These are phyloP conservation scores for Novymonas esmeraldas DNA, from an alignment of 208 protist genomes.

Conservation along the genomic window DNA sequence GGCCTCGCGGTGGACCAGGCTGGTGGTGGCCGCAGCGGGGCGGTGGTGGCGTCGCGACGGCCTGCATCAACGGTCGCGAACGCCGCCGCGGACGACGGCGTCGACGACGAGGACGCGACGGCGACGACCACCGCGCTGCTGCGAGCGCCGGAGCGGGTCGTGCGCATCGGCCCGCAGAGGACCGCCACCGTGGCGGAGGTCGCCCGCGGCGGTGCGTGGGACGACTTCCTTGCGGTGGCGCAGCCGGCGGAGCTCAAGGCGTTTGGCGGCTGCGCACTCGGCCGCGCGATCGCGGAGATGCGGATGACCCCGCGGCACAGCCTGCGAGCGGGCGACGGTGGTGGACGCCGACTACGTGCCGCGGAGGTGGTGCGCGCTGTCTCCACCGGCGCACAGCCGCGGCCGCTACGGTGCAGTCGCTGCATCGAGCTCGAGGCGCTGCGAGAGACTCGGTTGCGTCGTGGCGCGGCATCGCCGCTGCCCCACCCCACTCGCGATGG, in stretches of 20 bases:
- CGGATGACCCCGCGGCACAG: constrained; percentile 17
- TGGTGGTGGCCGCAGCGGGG: not conserved
- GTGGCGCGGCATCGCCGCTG: constrained; percentile 48
- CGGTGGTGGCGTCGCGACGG: too few relatives aligned
- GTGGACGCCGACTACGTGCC: not conserved
- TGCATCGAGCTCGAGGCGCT: constrained; percentile 67
- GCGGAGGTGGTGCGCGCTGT: constrained; percentile 4
- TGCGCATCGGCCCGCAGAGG: constrained; percentile 6
- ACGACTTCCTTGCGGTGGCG: constrained; percentile 22
- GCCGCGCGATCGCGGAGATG: constrained; percentile 20
- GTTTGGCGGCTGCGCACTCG: constrained; percentile 24
- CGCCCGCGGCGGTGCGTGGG: constrained; percentile 18
- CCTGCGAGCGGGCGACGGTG: not conserved
- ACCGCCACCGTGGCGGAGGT: constrained; percentile 23
- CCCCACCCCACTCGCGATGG: constrained; percentile 60
- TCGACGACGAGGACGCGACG: not conserved
- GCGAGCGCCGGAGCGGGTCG: constrained; percentile 10
- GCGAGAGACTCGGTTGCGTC: constrained; percentile 40
- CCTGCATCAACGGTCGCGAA: not conserved
- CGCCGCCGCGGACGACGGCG: not conserved
- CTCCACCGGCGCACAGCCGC: not conserved
- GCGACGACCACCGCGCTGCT: constrained; percentile 13
- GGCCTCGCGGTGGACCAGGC: not conserved
- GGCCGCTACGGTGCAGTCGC: constrained; percentile 39
- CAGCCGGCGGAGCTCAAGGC: constrained; percentile 19